phyloP scores from a whole-genome alignment of 208 protist species.

The Trypanosomatidae sp. region DNA sequence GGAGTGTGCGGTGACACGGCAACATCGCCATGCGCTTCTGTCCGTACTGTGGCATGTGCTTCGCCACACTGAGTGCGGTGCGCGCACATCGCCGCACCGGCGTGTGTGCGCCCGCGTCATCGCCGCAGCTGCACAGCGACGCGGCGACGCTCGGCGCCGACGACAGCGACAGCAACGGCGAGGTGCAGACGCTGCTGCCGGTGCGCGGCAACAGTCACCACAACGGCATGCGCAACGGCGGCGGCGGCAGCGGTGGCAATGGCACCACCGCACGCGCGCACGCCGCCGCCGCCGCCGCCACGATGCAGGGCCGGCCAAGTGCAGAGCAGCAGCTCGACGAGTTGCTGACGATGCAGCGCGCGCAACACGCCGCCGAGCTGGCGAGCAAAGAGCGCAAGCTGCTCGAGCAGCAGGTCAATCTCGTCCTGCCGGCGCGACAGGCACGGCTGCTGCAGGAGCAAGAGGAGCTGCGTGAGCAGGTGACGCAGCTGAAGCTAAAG shows the following conservation, averaged over 20 bases:
- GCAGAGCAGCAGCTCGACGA: constrained; percentile 14
- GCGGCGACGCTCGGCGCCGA: background rate
- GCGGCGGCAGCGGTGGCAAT: too few relatives aligned
- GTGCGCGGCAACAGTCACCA: too few relatives aligned
- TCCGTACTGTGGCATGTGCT: constrained; percentile 32
- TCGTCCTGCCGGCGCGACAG: constrained; percentile 18
- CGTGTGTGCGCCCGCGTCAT: too few relatives aligned
- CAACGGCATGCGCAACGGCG: too few relatives aligned
- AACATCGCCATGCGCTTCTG: too few relatives aligned
- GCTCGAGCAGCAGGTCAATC: constrained; percentile 27
- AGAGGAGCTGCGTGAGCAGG: constrained; percentile 16
- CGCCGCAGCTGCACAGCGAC: too few relatives aligned
- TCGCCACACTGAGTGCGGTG: constrained; percentile 14
- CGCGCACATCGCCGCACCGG: constrained; percentile 14
- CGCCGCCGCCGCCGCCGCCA: too few relatives aligned
- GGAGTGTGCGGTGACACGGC: too few relatives aligned
- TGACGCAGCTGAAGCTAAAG: constrained; percentile 27
- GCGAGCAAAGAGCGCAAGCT: constrained; percentile 12
- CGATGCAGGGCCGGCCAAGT: background rate
- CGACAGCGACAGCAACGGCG: background rate
- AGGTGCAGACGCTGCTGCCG: too few relatives aligned
- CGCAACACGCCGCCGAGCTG: constrained; percentile 12
- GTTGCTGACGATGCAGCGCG: constrained; percentile 14
- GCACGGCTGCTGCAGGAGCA: constrained; percentile 26
- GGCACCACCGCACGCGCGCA: too few relatives aligned